These are phyloP conservation scores for Mycena metata DNA, from an alignment of 768 basidiomycete genomes.

Conservation along the genomic window DNA sequence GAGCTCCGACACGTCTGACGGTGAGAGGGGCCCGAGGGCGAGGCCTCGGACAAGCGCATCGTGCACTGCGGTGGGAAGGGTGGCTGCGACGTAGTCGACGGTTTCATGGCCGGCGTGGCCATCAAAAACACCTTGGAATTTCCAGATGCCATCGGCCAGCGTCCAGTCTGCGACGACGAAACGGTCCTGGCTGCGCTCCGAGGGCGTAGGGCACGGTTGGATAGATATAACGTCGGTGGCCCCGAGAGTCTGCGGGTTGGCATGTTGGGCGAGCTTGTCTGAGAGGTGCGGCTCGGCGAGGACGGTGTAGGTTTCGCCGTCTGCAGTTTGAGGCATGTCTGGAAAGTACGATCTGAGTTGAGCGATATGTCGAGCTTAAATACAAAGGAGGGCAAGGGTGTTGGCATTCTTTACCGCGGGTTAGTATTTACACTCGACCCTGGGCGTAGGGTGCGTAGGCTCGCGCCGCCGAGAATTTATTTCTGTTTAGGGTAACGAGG, in stretches of 20 bases:
- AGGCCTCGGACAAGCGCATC: conserved; percentile 42
- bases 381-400: too few species aligned
- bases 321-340: too few species aligned
- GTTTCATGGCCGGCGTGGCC: conserved; percentile 66
- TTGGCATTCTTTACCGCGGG: too few species aligned
- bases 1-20: conserved; percentile 45
- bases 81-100: conserved; percentile 54
- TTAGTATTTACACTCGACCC: too few species aligned
- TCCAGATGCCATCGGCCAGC: conserved; percentile 56
- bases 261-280: too few species aligned
- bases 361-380: too few species aligned
- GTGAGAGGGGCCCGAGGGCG: conserved; percentile 7
- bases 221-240: conserved; percentile 59
- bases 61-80: conserved; percentile 51
- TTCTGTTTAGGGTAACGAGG: too few species aligned
- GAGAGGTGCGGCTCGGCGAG: too few species aligned
- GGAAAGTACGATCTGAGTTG: too few species aligned
- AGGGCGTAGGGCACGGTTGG: conserved; percentile 61
- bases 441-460: too few species aligned
- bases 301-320: too few species aligned
- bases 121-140: conserved; percentile 63
- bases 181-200: conserved; percentile 61
- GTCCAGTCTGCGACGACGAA: conserved; percentile 57
- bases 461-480: too few species aligned
- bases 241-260: conserved; percentile 48